Conservation (phyloP, 31 red algal genomes). For the Asparagopsis taxiformis region DNA sequence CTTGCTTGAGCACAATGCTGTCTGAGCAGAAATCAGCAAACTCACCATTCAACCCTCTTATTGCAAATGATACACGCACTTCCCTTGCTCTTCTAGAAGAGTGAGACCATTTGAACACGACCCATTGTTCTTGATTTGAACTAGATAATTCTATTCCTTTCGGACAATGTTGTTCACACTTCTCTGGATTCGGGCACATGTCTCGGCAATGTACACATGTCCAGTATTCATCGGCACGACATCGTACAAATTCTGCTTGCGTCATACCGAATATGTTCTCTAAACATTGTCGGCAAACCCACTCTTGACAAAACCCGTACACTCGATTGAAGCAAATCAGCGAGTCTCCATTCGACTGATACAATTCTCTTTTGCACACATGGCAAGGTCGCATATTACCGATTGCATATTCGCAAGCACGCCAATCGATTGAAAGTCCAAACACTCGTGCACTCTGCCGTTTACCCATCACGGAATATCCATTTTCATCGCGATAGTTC, state of each 20-base stretch:
- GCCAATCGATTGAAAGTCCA: conserved; percentile 39
- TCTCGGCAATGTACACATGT: conserved; percentile 58
- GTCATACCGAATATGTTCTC: conserved; percentile 18
- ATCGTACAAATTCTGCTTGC: conserved; percentile 21
- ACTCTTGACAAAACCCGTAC: conserved; percentile 22
- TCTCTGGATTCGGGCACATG: conserved; percentile 14
- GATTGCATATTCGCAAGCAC: conserved; percentile 14
- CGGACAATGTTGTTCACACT: neutral
- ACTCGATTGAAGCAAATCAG: conserved; percentile 21
- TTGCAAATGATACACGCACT: conserved; percentile 4
- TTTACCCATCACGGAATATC: conserved; percentile 69
- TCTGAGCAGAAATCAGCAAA: conserved; percentile 11
- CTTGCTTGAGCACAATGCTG: neutral
- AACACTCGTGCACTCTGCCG: conserved; percentile 63
- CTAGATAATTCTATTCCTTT: neutral
- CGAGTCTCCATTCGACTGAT: conserved; percentile 12
- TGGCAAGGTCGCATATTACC: conserved; percentile 36
- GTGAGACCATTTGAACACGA: conserved; percentile 24
- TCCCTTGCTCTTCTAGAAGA: neutral
- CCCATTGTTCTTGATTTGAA: neutral
- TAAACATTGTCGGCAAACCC: conserved; percentile 33
- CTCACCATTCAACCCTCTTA: conserved; percentile 17
- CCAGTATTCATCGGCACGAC: conserved; percentile 31
- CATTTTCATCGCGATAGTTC: conserved; percentile 75
- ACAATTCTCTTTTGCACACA: conserved; percentile 26